These are phyloP conservation scores for Glycyrrhiza uralensis DNA, from an alignment of 306 rosid genomes.

Conservation along the genomic window DNA sequence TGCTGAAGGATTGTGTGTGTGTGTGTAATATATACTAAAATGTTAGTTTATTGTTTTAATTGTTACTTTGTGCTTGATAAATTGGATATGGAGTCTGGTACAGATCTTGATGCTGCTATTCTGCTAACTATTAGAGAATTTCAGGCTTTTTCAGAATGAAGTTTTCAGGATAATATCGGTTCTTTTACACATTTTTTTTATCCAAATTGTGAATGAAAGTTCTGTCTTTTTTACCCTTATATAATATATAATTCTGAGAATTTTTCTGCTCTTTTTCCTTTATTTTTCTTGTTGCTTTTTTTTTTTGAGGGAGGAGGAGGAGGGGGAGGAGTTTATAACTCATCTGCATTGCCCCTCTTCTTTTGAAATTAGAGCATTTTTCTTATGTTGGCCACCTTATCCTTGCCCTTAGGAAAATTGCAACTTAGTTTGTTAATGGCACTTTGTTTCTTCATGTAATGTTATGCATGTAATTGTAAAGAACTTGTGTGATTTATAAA, in stretches of 20 bases:
- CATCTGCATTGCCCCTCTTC: background rate
- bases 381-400: background rate
- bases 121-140: background rate
- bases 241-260: background rate
- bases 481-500: background rate
- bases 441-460: background rate
- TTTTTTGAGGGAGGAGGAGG: background rate
- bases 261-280: background rate
- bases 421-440: background rate
- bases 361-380: slow-evolving; percentile 9
- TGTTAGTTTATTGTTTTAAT: slow-evolving; percentile 4
- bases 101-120: background rate
- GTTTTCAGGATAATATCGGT: slow-evolving; percentile 1
- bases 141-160: background rate
- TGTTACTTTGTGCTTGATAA: background rate
- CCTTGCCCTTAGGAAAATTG: background rate
- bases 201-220: slow-evolving; percentile 2
- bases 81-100: background rate
- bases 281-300: background rate
- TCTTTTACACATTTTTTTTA: background rate
- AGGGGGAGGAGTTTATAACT: background rate
- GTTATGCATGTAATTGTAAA: background rate
- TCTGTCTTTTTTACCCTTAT: background rate
- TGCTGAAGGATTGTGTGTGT: background rate
- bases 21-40: background rate